Evolutionary conservation across 2,329 filamentous ascomycete genomes (phyloP).

Genomic region (Aspergillus melleus): DNA sequence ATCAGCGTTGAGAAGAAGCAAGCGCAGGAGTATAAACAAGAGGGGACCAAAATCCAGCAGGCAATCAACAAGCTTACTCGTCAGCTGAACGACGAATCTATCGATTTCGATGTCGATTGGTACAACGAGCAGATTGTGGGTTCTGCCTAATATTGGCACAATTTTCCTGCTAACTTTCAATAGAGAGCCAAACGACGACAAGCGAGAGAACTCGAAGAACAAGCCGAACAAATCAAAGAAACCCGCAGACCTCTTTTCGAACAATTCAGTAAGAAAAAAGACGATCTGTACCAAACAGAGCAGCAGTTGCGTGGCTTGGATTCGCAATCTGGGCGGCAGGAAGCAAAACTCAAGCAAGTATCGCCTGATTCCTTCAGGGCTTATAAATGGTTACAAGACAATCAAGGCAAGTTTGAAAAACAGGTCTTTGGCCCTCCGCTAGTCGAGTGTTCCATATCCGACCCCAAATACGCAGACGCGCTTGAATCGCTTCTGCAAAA

Average conservation of each 20-base stretch:
- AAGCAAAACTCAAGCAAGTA: slow-evolving; percentile 61
- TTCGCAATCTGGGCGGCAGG: slow-evolving; percentile 73
- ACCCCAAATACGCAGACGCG: slow-evolving; percentile 64
- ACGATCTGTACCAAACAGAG: slow-evolving; percentile 44
- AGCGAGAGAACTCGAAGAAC: slow-evolving; percentile 35
- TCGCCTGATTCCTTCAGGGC: slow-evolving; percentile 67
- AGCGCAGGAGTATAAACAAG: slow-evolving; percentile 53
- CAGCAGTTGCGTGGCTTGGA: slow-evolving; percentile 61
- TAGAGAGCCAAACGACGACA: slow-evolving; percentile 58
- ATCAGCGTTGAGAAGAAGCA: slow-evolving; percentile 55
- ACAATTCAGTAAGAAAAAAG: slow-evolving; percentile 36
- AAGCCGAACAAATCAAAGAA: slow-evolving; percentile 44
- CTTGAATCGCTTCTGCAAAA: slow-evolving; percentile 59
- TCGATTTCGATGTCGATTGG: slow-evolving; percentile 66
- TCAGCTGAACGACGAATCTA: slow-evolving; percentile 61
- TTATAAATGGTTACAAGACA: slow-evolving; percentile 79
- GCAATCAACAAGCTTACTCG: slow-evolving; percentile 65
- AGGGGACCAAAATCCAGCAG: slow-evolving; percentile 52
- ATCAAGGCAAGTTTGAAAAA: slow-evolving; percentile 69
- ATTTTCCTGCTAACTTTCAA: slow-evolving; percentile 22
- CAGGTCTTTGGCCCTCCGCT: slow-evolving; percentile 80
- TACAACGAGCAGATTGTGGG: slow-evolving; percentile 74
- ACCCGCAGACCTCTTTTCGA: slow-evolving; percentile 33
- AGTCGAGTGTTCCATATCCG: slow-evolving; percentile 75
- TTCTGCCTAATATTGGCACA: slow-evolving; percentile 13